Base-by-base conservation (phyloP, 1,284 basidiomycete genomes). In the Coriolopsis trogii region DNA sequence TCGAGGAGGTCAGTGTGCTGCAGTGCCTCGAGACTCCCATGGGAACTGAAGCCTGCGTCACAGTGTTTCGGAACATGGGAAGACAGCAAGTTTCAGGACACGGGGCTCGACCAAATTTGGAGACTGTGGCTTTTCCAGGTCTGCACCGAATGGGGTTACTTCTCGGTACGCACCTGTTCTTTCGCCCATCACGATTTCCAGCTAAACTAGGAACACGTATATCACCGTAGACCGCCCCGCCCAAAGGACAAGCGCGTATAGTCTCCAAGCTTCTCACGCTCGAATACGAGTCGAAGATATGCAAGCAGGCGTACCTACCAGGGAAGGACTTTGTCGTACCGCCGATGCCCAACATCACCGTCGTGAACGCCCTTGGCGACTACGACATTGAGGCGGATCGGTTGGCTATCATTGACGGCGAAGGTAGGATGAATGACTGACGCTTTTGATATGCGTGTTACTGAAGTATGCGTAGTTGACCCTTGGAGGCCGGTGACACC, bases 81-180 rank as follows among this genome's bases (percentile, higher is more conserved):
- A 60, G 87, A 88, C 59, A 63, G 74, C 1, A 76, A 82, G 60
- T 96, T 84, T 70, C 78, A 79, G 55, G 75, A 78, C 12, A 81
- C 79, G 0, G 80, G 78, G 12, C 70, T 92, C 6, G 74, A 82
- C 51, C 80, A 91, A 66, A 79, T 77, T 0, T 95, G 93, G 92
- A 79, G 93, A 37, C 75, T 90, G 10, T 98, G 95, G 95, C 68
- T 79, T 2, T 98, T 94, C 80, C 95, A 97, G 70, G 85, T 88
- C 51, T 97, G 93, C 73, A 95, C 90, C 0, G 85, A 95, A 65
- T 98, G 95, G 94, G 95, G 95, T 1, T 98, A 94, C 70, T 95
- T 96, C 67, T 78, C 73, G 4, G 88, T 87, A 58, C 20, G 73
- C 63, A 3, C 2, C 8, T 4, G 3, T 15, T 21, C 25, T 21